Conservation (phyloP, 106 monocot species). For the Acorus calamus region DNA sequence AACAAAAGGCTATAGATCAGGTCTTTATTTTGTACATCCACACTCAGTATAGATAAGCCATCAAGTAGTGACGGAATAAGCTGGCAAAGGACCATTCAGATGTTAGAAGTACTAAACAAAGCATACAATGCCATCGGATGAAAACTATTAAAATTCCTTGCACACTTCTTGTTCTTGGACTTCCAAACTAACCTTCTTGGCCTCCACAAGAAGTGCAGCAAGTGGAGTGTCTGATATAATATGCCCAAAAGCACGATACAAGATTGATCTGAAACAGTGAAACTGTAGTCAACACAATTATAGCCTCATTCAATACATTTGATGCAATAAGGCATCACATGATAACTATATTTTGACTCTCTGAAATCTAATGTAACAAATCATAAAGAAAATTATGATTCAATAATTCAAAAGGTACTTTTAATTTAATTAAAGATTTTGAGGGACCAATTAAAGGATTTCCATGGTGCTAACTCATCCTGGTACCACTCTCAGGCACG, state of each 20-base stretch:
- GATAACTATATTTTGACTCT: no score
- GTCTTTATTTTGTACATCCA: slow-evolving; percentile 53
- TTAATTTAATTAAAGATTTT: no score
- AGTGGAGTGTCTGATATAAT: slow-evolving; percentile 65
- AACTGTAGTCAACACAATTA: background rate
- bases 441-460: no score
- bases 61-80: slow-evolving; percentile 56
- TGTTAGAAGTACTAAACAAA: background rate
- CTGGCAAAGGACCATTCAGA: slow-evolving; percentile 34
- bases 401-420: no score
- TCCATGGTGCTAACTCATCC: no score
- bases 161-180: background rate
- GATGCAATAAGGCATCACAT: no score
- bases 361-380: no score
- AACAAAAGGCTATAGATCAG: slow-evolving; percentile 62
- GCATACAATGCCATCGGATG: slow-evolving; percentile 3
- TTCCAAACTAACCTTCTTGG: slow-evolving; percentile 45
- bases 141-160: background rate
- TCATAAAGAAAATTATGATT: no score
- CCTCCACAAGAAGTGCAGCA: slow-evolving; percentile 52
- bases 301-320: no score
- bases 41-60: slow-evolving; percentile 36
- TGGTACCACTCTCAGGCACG: no score
- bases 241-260: slow-evolving; percentile 82
- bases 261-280: slow-evolving; percentile 29